These are phyloP conservation scores for Magnusiomyces magnusii DNA, from an alignment of 1,139 yeast species.

Conservation along the genomic window DNA sequence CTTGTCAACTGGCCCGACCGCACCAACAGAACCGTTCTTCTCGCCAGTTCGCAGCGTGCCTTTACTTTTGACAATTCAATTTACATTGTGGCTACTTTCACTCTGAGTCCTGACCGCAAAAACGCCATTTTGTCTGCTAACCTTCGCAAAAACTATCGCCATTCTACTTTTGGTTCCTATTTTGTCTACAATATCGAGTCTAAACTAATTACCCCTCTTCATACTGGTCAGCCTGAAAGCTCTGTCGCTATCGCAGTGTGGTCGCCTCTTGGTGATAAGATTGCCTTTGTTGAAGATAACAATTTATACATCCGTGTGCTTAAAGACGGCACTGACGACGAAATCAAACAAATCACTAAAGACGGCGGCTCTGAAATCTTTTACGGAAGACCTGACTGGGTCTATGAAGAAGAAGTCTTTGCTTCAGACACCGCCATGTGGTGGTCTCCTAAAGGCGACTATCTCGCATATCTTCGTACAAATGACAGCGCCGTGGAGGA, in stretches of 20 bases:
- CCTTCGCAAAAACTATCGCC: conserved; percentile 57
- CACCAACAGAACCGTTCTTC: conserved; percentile 18
- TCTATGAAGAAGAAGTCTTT: conserved; percentile 88
- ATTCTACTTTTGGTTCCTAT: conserved; percentile 59
- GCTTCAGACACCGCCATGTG: conserved; percentile 60
- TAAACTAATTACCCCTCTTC: conserved; percentile 39
- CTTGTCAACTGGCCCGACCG: conserved; percentile 25
- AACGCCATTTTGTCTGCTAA: conserved; percentile 48
- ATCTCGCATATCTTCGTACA: conserved; percentile 55
- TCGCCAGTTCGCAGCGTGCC: conserved; percentile 14
- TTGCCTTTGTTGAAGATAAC: conserved; percentile 61
- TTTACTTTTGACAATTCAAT: conserved; percentile 19
- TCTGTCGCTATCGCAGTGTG: conserved; percentile 52
- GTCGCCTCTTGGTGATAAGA: conserved; percentile 61
- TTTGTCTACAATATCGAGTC: conserved; percentile 50
- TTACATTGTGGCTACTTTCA: conserved; percentile 24
- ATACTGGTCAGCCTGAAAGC: conserved; percentile 25
- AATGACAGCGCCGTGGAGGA: conserved; percentile 66
- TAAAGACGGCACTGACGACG: conserved; percentile 18
- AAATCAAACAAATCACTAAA: conserved; percentile 44
- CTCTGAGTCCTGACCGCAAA: conserved; percentile 35
- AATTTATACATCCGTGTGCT: conserved; percentile 47
- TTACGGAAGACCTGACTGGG: conserved; percentile 95
- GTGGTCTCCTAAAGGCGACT: conserved; percentile 77
- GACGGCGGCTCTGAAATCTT: conserved; percentile 63